Evolutionary conservation across 1,284 basidiomycete genomes (phyloP).

Genomic region (Irpex sp.): DNA sequence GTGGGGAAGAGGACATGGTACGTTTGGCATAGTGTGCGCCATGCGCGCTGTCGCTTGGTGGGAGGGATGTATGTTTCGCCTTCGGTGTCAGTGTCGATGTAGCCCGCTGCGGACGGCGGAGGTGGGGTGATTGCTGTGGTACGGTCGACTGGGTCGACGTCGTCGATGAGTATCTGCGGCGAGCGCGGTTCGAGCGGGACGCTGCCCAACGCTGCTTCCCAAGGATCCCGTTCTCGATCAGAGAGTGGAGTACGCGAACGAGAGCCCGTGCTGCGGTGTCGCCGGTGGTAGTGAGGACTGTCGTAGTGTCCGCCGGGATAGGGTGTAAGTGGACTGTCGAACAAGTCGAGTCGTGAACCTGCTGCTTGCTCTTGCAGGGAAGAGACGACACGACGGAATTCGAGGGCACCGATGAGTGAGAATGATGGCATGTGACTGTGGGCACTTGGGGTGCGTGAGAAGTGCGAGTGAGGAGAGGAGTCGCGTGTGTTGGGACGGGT

Average conservation of each 20-base stretch:
- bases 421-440: slow-evolving; percentile 68
- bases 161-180: slow-evolving; percentile 28
- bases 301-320: slow-evolving; percentile 70
- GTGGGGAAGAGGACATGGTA: slow-evolving; percentile 83
- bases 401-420: slow-evolving; percentile 89
- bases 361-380: slow-evolving; percentile 69
- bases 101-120: slow-evolving; percentile 47
- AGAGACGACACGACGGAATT: slow-evolving; percentile 88
- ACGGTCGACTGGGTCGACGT: slow-evolving; percentile 21
- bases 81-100: slow-evolving; percentile 36
- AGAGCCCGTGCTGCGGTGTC: slow-evolving; percentile 1
- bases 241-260: slow-evolving; percentile 28
- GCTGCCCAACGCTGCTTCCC: slow-evolving; percentile 41
- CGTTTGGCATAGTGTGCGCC: slow-evolving; percentile 36
- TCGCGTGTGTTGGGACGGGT: slow-evolving; percentile 34
- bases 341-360: slow-evolving; percentile 51
- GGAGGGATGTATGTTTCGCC: slow-evolving; percentile 37
- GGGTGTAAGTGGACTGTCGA: slow-evolving; percentile 67
- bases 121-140: slow-evolving; percentile 37
- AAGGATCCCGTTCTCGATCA: slow-evolving; percentile 36
- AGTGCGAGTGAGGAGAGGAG: slow-evolving; percentile 32
- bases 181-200: slow-evolving; percentile 48
- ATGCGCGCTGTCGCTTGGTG: slow-evolving; percentile 39
- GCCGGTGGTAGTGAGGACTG: slow-evolving; percentile 12
- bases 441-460: slow-evolving; percentile 24